phyloP scores from a whole-genome alignment of 257 asterid genomes.

The Solanum chiquidenum region DNA sequence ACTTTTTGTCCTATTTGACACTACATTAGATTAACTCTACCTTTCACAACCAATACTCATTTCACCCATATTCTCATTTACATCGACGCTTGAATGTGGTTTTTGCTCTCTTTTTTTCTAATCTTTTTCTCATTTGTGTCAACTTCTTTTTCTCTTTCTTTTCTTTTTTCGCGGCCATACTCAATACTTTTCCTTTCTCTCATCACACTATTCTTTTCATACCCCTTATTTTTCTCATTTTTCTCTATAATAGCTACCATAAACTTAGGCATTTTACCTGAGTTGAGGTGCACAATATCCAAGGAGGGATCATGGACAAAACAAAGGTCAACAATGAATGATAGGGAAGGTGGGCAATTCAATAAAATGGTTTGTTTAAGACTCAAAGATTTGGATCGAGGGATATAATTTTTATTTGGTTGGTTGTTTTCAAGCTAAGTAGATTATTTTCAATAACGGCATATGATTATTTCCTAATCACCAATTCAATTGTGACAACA shows the following conservation, averaged over 20 bases:
- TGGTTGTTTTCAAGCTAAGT: not conserved
- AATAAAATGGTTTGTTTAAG: not conserved
- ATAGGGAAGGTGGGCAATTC: not conserved
- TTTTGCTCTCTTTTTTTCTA: too few species aligned
- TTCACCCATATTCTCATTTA: too few species aligned
- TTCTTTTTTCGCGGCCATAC: not conserved
- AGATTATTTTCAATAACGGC: not conserved
- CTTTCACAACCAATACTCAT: not conserved
- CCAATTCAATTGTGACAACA: not conserved
- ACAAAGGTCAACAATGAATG: not conserved
- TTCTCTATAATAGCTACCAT: not conserved
- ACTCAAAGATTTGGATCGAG: not conserved
- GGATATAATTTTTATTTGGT: not conserved
- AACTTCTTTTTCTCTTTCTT: not conserved
- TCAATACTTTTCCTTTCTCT: not conserved
- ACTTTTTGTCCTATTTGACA: not conserved
- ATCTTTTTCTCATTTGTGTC: not conserved
- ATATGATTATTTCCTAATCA: not conserved
- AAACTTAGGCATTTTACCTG: not conserved
- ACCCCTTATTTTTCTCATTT: not conserved
- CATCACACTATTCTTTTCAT: not conserved
- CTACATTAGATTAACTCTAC: too few species aligned
- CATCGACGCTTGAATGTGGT: not conserved
- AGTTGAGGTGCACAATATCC: not conserved
- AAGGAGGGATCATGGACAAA: not conserved